phyloP scores from a whole-genome alignment of 139 green algal genomes.

The Chlorella sp. region DNA sequence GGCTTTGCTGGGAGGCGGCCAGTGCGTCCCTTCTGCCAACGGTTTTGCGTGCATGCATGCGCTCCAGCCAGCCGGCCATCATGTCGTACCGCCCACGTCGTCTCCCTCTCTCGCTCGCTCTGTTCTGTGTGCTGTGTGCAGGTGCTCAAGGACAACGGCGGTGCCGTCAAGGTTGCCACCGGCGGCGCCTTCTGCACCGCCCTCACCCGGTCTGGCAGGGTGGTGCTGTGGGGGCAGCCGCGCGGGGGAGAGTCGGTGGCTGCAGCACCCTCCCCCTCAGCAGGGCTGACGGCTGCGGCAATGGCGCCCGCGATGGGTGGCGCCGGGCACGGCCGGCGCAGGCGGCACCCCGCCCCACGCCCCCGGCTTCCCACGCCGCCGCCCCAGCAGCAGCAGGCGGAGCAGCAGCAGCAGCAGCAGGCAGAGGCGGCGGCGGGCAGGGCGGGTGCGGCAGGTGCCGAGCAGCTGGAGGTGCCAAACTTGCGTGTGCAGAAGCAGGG shows the following conservation, averaged over 20 bases:
- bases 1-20: too few species aligned
- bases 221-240: conserved; percentile 76
- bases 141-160: conserved; percentile 59
- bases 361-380: background rate
- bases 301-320: background rate
- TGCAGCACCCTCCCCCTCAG: background rate
- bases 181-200: conserved; percentile 68
- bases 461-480: conserved; percentile 11
- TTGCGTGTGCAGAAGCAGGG: conserved; percentile 3
- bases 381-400: background rate
- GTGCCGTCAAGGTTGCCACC: conserved; percentile 56
- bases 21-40: background rate
- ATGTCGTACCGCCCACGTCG: background rate
- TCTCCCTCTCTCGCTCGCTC: background rate
- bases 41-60: background rate
- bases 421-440: background rate
- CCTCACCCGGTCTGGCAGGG: conserved; percentile 57
- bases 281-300: background rate
- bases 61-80: background rate
- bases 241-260: conserved; percentile 10
- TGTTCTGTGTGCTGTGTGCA: background rate
- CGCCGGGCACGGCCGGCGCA: conserved; percentile 1
- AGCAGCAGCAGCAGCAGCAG: background rate
- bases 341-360: background rate
- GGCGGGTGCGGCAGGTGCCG: background rate